These are phyloP conservation scores for Phialophora expanda DNA, from an alignment of 2,329 filamentous ascomycete genomes.

Conservation along the genomic window DNA sequence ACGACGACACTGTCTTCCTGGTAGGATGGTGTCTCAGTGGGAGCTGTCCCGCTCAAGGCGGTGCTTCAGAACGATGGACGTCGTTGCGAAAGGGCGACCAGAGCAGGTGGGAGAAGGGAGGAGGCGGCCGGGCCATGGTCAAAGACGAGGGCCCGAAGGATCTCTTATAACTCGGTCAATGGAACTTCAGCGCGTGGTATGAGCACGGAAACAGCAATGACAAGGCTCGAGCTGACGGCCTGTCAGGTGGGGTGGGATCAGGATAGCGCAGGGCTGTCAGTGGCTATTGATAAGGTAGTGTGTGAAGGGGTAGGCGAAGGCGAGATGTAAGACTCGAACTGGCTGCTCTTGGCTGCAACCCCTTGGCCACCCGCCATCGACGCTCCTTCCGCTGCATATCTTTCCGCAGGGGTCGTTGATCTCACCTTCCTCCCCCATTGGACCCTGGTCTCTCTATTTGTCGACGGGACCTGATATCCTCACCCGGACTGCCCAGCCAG, in stretches of 20 bases:
- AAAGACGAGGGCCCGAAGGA: slow-evolving; percentile 4
- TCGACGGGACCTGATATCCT: slow-evolving; percentile 12
- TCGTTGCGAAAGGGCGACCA: background rate
- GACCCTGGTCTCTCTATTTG: background rate
- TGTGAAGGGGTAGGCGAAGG: slow-evolving; percentile 10
- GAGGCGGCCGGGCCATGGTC: background rate
- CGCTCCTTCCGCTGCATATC: slow-evolving; percentile 15
- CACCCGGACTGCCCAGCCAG: background rate
- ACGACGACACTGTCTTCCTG: background rate
- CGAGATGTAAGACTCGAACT: slow-evolving; percentile 7
- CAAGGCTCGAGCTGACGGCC: slow-evolving; percentile 17
- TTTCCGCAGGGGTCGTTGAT: background rate
- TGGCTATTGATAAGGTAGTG: slow-evolving; percentile 21
- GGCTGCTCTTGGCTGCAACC: slow-evolving; percentile 17
- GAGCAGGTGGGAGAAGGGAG: background rate
- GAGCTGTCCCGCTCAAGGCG: slow-evolving; percentile 5
- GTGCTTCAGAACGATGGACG: background rate
- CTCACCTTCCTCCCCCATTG: background rate
- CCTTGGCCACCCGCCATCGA: slow-evolving; percentile 17
- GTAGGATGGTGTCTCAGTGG: background rate
- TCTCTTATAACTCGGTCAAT: slow-evolving; percentile 12
- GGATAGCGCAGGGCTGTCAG: slow-evolving; percentile 8
- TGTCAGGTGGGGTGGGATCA: slow-evolving; percentile 9
- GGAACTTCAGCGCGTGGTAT: background rate
- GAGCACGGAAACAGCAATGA: background rate